phyloP scores from a whole-genome alignment of 352 stramenopile genomes.

The Globisporangium apiculatum region DNA sequence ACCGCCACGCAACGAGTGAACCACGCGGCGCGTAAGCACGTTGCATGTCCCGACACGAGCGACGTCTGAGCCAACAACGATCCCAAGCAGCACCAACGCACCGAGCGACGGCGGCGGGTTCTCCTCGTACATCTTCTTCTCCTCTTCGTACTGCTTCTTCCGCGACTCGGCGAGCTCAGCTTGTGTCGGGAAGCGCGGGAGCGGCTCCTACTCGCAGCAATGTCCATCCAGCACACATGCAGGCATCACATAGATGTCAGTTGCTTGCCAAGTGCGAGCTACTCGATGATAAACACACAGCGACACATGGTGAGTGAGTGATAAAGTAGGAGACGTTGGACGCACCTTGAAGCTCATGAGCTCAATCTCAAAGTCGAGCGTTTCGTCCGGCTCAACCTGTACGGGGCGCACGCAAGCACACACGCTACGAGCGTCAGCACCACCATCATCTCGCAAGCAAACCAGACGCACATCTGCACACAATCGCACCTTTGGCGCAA shows the following conservation, averaged over 20 bases:
- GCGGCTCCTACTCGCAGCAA: slow-evolving; percentile 32
- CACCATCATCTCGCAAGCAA: no score
- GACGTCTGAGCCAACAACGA: background rate
- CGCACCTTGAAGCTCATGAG: slow-evolving; percentile 64
- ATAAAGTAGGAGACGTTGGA: background rate
- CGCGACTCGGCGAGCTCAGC: slow-evolving; percentile 75
- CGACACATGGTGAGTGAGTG: background rate
- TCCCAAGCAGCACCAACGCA: slow-evolving; percentile 15
- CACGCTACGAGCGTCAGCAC: no score
- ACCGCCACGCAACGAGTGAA: background rate
- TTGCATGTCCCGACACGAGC: background rate
- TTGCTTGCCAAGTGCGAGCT: background rate
- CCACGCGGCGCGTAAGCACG: background rate
- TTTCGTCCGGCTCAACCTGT: slow-evolving; percentile 77
- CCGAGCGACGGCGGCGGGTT: slow-evolving; percentile 76
- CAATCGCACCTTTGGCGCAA: slow-evolving; percentile 55
- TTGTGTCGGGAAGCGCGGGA: slow-evolving; percentile 80
- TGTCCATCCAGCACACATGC: background rate
- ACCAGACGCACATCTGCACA: no score
- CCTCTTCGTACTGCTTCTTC: slow-evolving; percentile 76
- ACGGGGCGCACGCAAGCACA: background rate
- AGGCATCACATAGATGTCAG: background rate
- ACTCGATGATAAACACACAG: background rate
- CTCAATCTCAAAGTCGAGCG: slow-evolving; percentile 84
- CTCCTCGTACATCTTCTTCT: slow-evolving; percentile 79